phyloP scores from a whole-genome alignment of 2,329 filamentous ascomycete species.

The Balansia obtecta region DNA sequence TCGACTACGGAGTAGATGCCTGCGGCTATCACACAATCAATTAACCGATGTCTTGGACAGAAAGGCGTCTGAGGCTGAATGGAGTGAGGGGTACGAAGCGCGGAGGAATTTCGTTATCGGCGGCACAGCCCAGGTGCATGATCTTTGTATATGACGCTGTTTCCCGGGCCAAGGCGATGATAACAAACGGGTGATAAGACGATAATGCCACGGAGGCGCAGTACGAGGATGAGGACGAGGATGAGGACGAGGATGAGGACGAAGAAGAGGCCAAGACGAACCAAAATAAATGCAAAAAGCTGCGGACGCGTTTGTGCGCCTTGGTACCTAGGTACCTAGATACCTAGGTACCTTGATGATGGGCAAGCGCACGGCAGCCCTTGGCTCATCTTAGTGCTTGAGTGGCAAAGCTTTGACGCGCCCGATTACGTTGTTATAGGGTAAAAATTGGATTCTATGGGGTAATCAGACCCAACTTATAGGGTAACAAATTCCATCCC shows the following conservation, averaged over 20 bases:
- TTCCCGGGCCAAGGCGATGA: not conserved
- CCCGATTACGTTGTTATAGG: slow-evolving; percentile 19
- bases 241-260: not conserved
- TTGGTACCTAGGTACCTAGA: too few relatives aligned
- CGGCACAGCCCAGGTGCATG: not conserved
- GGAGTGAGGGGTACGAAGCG: not conserved
- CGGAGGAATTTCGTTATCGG: slow-evolving; percentile 1
- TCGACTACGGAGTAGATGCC: not conserved
- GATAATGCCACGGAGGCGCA: slow-evolving; percentile 4
- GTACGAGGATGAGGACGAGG: too few relatives aligned
- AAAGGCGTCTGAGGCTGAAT: not conserved
- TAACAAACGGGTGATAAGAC: slow-evolving; percentile 2
- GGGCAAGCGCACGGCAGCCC: not conserved
- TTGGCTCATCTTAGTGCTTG: not conserved
- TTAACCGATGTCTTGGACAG: not conserved
- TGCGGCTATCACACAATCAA: not conserved
- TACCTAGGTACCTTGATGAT: too few relatives aligned
- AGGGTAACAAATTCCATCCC: slow-evolving; percentile 9
- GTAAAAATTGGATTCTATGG: slow-evolving; percentile 14
- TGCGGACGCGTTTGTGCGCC: not conserved
- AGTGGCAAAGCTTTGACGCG: slow-evolving; percentile 6
- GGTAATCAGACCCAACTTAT: slow-evolving; percentile 9
- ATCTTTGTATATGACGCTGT: not conserved
- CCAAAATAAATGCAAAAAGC: not conserved
- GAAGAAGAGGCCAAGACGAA: not conserved